Conservation (phyloP, 2,329 filamentous ascomycete genomes). For the Fonsecaea nubica region DNA sequence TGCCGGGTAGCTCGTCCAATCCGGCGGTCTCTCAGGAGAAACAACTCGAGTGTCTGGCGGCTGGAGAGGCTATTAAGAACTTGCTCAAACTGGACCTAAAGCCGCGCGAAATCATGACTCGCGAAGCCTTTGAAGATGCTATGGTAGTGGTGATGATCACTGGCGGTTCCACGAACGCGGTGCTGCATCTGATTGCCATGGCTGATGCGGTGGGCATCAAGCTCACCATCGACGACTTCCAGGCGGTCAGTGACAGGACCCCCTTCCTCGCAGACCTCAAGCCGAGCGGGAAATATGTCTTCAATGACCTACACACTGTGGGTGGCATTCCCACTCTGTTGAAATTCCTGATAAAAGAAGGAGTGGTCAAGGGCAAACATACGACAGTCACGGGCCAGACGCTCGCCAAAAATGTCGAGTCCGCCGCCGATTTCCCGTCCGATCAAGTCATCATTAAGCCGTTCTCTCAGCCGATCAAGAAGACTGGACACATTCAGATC, state of each 20-base stretch:
- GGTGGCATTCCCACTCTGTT: slow-evolving; percentile 65
- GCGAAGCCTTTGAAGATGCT: slow-evolving; percentile 81
- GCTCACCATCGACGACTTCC: slow-evolving; percentile 85
- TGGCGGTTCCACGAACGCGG: slow-evolving; percentile 84
- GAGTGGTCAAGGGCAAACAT: slow-evolving; percentile 64
- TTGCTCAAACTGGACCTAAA: slow-evolving; percentile 77
- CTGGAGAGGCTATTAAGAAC: slow-evolving; percentile 76
- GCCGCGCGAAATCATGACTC: slow-evolving; percentile 78
- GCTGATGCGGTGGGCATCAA: slow-evolving; percentile 81
- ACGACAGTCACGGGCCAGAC: slow-evolving; percentile 68
- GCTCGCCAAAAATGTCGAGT: slow-evolving; percentile 64
- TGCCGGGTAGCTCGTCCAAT: slow-evolving; percentile 82
- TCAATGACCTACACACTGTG: slow-evolving; percentile 63
- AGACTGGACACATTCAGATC: slow-evolving; percentile 75
- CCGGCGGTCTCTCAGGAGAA: slow-evolving; percentile 77
- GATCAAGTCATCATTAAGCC: slow-evolving; percentile 74
- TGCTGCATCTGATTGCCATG: slow-evolving; percentile 83
- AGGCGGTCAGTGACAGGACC: slow-evolving; percentile 76
- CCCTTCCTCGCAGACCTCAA: slow-evolving; percentile 84
- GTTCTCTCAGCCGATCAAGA: slow-evolving; percentile 72
- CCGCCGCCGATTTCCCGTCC: slow-evolving; percentile 67
- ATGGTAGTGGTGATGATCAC: slow-evolving; percentile 84
- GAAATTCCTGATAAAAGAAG: slow-evolving; percentile 65
- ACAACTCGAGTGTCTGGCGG: slow-evolving; percentile 72
- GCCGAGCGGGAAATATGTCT: slow-evolving; percentile 72